Evolutionary conservation across 139 green algal genomes (phyloP).

Genomic region (Mesotaenium endlicherianum): DNA sequence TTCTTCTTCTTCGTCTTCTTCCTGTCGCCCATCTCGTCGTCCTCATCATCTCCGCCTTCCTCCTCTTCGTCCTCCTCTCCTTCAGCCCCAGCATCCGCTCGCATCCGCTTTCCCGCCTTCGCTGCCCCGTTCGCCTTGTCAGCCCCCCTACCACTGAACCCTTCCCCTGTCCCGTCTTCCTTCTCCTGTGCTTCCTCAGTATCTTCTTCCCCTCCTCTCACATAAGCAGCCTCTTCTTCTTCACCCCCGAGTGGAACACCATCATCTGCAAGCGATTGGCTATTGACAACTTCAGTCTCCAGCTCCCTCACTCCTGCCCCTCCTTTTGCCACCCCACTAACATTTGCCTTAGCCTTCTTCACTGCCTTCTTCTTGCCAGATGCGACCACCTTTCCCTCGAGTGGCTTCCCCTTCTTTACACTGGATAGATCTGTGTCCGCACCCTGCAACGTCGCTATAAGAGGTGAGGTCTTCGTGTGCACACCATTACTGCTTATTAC

Average conservation of each 20-base stretch:
- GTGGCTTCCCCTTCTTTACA: too few species aligned
- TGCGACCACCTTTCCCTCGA: too few species aligned
- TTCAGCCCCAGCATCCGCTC: background rate
- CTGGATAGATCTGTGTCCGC: background rate
- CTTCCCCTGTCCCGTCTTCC: background rate
- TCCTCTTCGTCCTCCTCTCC: background rate
- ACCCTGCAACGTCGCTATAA: background rate
- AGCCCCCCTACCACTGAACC: background rate
- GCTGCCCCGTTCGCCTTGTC: background rate
- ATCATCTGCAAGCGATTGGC: background rate
- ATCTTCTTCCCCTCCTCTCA: conserved; percentile 8
- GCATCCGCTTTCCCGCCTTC: background rate
- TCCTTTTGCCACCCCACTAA: background rate
- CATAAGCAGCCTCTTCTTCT: conserved; percentile 27
- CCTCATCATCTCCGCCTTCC: background rate
- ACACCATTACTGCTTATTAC: too few species aligned
- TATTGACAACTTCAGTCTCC: background rate
- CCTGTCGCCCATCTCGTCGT: background rate
- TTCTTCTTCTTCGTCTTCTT: background rate
- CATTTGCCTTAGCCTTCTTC: background rate
- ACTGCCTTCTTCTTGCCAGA: background rate
- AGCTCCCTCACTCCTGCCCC: background rate
- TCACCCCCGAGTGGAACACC: too few species aligned
- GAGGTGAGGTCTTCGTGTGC: background rate
- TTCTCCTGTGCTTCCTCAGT: background rate